Evolutionary conservation across 2,329 filamentous ascomycete genomes (phyloP).

Genomic region (Aspergillus fischeri): DNA sequence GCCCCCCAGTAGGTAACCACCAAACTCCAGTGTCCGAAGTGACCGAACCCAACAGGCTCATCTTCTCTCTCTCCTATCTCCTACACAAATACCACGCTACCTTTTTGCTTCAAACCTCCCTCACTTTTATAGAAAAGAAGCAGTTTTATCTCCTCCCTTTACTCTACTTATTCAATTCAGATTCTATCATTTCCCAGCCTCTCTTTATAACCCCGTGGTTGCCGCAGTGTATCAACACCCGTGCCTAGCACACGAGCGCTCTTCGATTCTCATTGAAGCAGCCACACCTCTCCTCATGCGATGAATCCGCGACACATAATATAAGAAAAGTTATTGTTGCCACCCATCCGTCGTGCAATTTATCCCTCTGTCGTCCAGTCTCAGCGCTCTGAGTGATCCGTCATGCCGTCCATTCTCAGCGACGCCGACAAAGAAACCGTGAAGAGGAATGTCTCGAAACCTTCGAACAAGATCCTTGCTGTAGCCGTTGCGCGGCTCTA

Average conservation of each 20-base stretch:
- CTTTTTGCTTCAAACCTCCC: not conserved
- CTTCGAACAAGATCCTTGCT: constrained; percentile 94
- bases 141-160: not conserved
- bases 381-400: constrained; percentile 15
- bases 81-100: not conserved
- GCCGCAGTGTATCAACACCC: constrained; percentile 9
- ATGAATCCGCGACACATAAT: constrained; percentile 12
- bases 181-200: not conserved
- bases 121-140: not conserved
- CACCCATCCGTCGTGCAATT: constrained; percentile 16
- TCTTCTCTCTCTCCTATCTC: not conserved
- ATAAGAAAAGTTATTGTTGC: constrained; percentile 4
- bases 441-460: constrained; percentile 88
- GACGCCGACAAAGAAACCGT: constrained; percentile 96
- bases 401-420: constrained; percentile 65
- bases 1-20: not conserved
- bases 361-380: constrained; percentile 9
- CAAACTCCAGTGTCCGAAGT: not conserved
- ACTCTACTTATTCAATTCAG: not conserved
- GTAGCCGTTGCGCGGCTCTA: constrained; percentile 92
- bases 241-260: constrained; percentile 12
- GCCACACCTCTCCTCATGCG: constrained; percentile 9
- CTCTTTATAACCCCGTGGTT: constrained; percentile 1
- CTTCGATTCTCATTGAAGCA: constrained; percentile 6
- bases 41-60: not conserved